A percentile compares a stretch with the other conserved stretches of the same genome.
Conservation (phyloP, 495 filamentous ascomycete species). For the Elaphomyces granulatus region DNA sequence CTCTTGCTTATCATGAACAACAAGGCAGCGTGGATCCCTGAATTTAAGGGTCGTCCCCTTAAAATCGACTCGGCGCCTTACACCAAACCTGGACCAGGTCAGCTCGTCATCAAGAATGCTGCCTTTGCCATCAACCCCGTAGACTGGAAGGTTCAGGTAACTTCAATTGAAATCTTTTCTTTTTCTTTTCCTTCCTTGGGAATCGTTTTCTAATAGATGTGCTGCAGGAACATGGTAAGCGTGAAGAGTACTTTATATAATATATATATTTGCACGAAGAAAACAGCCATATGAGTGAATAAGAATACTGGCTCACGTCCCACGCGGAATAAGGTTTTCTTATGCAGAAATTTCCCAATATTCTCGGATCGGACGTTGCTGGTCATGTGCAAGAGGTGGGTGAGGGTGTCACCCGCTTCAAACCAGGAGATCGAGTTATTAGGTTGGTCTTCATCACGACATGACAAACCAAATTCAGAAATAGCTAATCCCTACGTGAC, state of each 20-base stretch:
- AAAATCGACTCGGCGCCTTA: slow-evolving; percentile 21
- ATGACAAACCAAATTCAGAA: too few relatives aligned
- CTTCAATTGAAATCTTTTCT: slow-evolving; percentile 11
- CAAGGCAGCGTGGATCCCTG: slow-evolving; percentile 23
- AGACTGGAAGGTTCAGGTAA: slow-evolving; percentile 32
- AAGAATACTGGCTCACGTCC: neutral
- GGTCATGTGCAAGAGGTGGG: slow-evolving; percentile 39
- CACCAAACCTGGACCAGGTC: slow-evolving; percentile 12
- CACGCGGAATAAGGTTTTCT: neutral
- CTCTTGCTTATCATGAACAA: slow-evolving; percentile 8
- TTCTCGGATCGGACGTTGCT: slow-evolving; percentile 40
- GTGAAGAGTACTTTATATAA: too few relatives aligned
- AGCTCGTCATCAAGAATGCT: slow-evolving; percentile 28
- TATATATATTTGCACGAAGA: too few relatives aligned
- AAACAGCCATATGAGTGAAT: too few relatives aligned
- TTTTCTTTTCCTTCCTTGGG: too few relatives aligned
- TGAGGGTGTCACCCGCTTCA: slow-evolving; percentile 26
- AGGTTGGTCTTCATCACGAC: slow-evolving; percentile 4
- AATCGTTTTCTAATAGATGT: neutral
- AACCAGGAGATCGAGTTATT: slow-evolving; percentile 22
- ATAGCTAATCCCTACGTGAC: too few relatives aligned
- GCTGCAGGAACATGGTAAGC: neutral
- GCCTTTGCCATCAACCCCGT: slow-evolving; percentile 34
- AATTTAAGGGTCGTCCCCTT: slow-evolving; percentile 16
- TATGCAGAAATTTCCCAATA: slow-evolving; percentile 27